A percentile compares a stretch with the other conserved stretches of the same genome.
phyloP scores from a whole-genome alignment of 345 rosid genomes.

The Barbarea vulgaris region DNA sequence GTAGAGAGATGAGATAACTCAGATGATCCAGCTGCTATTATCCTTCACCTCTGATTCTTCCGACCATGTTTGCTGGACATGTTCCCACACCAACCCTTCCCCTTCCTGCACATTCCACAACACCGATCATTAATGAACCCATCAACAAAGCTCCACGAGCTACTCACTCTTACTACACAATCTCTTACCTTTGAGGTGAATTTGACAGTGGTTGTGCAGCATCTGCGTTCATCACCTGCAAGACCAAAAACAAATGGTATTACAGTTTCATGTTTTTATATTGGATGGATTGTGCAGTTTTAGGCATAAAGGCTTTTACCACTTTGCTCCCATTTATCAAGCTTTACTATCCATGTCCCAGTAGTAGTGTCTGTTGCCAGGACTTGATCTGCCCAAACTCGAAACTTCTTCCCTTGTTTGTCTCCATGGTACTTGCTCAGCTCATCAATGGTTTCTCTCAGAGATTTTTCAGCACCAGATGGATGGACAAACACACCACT shows the following conservation, averaged over 20 bases:
- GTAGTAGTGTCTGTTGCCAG: conserved; percentile 56
- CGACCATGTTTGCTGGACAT: conserved; percentile 74
- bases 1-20: not conserved
- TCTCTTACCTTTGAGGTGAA: conserved; percentile 56
- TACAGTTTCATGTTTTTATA: not conserved
- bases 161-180: conserved; percentile 6
- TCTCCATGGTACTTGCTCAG: conserved; percentile 67
- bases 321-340: conserved; percentile 70
- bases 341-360: conserved; percentile 74
- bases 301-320: conserved; percentile 47
- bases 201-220: conserved; percentile 60
- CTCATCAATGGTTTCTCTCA: conserved; percentile 54
- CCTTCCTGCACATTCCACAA: conserved; percentile 44
- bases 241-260: not conserved
- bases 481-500: conserved; percentile 66
- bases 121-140: not conserved
- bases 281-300: not conserved
- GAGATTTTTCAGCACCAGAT: conserved; percentile 66
- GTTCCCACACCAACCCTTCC: conserved; percentile 54
- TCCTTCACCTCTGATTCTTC: conserved; percentile 53
- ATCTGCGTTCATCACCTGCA: conserved; percentile 59
- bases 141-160: not conserved
- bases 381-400: conserved; percentile 85
- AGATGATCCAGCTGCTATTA: conserved; percentile 51
- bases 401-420: conserved; percentile 67